Evolutionary conservation across 2,329 filamentous ascomycete genomes (phyloP).

Genomic region (Cercospora sp.): DNA sequence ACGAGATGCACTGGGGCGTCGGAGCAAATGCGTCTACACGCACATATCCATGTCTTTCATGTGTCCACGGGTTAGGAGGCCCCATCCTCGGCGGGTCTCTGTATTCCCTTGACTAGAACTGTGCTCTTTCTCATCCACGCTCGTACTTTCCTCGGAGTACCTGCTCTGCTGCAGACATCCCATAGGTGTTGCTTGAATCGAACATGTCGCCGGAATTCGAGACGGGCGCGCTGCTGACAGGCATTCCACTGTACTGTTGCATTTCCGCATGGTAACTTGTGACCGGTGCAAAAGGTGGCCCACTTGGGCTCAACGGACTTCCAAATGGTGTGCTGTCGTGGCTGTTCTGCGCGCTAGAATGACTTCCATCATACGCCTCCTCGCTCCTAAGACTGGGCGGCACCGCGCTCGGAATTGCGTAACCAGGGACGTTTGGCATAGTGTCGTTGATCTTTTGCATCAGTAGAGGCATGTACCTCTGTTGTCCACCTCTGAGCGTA

Average conservation of each 20-base stretch:
- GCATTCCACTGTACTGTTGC: slow-evolving; percentile 5
- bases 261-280: slow-evolving; percentile 7
- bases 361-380: slow-evolving; percentile 35
- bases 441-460: slow-evolving; percentile 71
- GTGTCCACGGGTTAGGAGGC: not conserved
- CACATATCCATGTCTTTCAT: not conserved
- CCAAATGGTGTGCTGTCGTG: slow-evolving; percentile 35
- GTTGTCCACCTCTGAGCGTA: slow-evolving; percentile 70
- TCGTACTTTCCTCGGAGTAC: slow-evolving; percentile 10
- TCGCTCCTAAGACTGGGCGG: slow-evolving; percentile 32
- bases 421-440: slow-evolving; percentile 35
- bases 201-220: slow-evolving; percentile 5
- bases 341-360: slow-evolving; percentile 35
- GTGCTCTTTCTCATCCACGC: not conserved
- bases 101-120: not conserved
- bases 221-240: slow-evolving; percentile 6
- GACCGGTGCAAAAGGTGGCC: slow-evolving; percentile 16
- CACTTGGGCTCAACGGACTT: slow-evolving; percentile 30
- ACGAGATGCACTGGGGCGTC: not conserved
- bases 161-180: slow-evolving; percentile 5
- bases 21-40: not conserved
- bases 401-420: slow-evolving; percentile 30
- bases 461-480: slow-evolving; percentile 75
- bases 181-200: slow-evolving; percentile 9
- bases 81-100: not conserved